These are phyloP conservation scores for Gossypium stocksii DNA, from an alignment of 345 rosid genomes.

Conservation along the genomic window DNA sequence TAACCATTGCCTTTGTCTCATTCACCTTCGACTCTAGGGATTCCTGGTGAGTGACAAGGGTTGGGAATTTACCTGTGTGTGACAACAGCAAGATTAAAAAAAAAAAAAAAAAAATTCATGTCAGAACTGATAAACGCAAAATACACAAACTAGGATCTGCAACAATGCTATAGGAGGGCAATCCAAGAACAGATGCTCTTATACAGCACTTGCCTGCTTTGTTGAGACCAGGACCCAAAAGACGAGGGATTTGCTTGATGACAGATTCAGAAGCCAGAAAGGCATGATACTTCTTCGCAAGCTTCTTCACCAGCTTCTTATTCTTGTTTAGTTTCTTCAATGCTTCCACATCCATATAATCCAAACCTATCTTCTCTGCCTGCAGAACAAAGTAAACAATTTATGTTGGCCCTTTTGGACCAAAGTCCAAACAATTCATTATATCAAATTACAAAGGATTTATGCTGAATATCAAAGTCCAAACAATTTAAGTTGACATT, in stretches of 20 bases:
- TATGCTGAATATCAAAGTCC: too few relatives aligned
- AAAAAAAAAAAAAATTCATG: background rate
- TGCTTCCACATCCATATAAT: conserved; percentile 69
- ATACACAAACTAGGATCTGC: background rate
- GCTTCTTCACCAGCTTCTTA: conserved; percentile 76
- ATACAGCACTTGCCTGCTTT: conserved; percentile 64
- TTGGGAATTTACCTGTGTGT: conserved; percentile 61
- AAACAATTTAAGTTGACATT: too few relatives aligned
- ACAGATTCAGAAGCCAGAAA: conserved; percentile 79
- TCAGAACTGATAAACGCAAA: background rate
- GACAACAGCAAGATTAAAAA: background rate
- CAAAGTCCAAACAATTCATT: too few relatives aligned
- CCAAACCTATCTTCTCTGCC: conserved; percentile 68
- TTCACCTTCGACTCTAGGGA: conserved; percentile 70
- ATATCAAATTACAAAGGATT: too few relatives aligned
- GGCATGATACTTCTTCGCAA: conserved; percentile 77
- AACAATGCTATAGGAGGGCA: background rate
- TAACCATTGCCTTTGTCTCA: conserved; percentile 74
- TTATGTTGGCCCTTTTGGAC: background rate
- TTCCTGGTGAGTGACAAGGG: conserved; percentile 72
- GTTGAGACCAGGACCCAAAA: conserved; percentile 83
- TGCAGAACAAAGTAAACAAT: conserved; percentile 16
- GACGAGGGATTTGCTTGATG: conserved; percentile 82
- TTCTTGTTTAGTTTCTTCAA: conserved; percentile 75
- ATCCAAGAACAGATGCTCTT: background rate